Conservation (phyloP, 169 alveolate species). For the Plasmodium berghei region DNA sequence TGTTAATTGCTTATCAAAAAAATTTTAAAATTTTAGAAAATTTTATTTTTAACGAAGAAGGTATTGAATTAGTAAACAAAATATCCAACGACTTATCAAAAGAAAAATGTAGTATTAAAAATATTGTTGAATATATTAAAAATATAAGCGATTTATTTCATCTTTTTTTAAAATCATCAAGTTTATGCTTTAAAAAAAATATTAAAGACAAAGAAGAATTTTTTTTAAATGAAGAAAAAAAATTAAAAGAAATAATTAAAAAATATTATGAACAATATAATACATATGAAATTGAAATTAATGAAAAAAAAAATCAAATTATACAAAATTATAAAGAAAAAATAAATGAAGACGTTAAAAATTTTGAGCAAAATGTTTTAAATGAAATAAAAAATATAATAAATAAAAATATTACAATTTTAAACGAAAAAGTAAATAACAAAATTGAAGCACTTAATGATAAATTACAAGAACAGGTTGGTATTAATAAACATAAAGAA, state of each 20-base stretch:
- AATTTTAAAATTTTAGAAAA: background rate
- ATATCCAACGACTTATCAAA: background rate
- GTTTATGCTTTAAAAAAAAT: conserved; percentile 12
- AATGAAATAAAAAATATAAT: conserved; percentile 26
- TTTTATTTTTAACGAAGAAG: background rate
- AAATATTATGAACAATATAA: conserved; percentile 22
- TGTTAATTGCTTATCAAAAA: background rate
- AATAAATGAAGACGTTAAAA: conserved; percentile 19
- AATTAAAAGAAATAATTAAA: background rate
- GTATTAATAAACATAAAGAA: conserved; percentile 3
- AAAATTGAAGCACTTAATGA: conserved; percentile 15
- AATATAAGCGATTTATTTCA: conserved; percentile 20
- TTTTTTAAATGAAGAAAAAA: background rate
- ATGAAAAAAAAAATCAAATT: conserved; percentile 1
- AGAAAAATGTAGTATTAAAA: background rate
- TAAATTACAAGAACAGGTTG: conserved; percentile 4
- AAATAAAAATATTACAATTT: conserved; percentile 1
- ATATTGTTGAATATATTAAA: conserved; percentile 13
- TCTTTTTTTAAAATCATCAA: background rate
- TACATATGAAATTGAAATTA: background rate
- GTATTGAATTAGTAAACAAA: background rate
- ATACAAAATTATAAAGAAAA: conserved; percentile 7
- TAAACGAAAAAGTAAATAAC: conserved; percentile 4
- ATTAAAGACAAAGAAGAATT: conserved; percentile 3
- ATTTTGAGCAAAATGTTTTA: conserved; percentile 13